These are phyloP conservation scores for Xerocomellus chrysenteron DNA, from an alignment of 768 basidiomycete genomes.

Conservation along the genomic window DNA sequence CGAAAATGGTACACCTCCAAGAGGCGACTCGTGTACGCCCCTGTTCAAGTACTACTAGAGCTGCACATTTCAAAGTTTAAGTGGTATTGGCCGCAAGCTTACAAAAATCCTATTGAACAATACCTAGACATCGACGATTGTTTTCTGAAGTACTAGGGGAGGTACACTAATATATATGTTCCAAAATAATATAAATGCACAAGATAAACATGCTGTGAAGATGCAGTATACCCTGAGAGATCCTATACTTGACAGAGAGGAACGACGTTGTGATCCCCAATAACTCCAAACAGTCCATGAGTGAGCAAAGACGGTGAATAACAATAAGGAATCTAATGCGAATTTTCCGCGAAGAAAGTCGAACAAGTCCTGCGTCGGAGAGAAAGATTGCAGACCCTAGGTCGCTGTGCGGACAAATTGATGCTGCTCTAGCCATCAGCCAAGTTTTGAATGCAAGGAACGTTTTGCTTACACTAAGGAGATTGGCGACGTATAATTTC, in stretches of 20 bases:
- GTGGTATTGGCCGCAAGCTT: not conserved
- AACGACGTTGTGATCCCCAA: conserved; percentile 23
- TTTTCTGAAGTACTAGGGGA: conserved; percentile 19
- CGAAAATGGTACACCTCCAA: not conserved
- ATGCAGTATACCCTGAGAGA: conserved; percentile 35
- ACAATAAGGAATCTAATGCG: conserved; percentile 30
- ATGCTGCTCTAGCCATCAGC: not conserved
- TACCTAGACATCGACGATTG: conserved; percentile 3
- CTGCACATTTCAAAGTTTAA: too few species aligned
- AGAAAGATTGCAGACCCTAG: not conserved
- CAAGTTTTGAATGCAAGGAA: not conserved
- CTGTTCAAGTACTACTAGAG: too few species aligned
- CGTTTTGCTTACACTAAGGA: conserved; percentile 18
- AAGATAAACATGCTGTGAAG: conserved; percentile 37
- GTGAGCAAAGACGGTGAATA: conserved; percentile 29
- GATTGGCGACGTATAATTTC: conserved; percentile 36
- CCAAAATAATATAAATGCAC: conserved; percentile 39
- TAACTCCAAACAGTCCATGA: conserved; percentile 35
- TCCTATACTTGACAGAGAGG: conserved; percentile 29
- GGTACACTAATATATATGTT: conserved; percentile 33
- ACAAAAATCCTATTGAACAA: conserved; percentile 17
- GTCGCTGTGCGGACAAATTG: not conserved
- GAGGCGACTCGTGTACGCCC: too few species aligned
- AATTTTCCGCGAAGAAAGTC: conserved; percentile 21
- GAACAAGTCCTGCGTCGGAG: conserved; percentile 7